Evolutionary conservation across 257 asterid genomes (phyloP).

Genomic region (Jasminum sambac): DNA sequence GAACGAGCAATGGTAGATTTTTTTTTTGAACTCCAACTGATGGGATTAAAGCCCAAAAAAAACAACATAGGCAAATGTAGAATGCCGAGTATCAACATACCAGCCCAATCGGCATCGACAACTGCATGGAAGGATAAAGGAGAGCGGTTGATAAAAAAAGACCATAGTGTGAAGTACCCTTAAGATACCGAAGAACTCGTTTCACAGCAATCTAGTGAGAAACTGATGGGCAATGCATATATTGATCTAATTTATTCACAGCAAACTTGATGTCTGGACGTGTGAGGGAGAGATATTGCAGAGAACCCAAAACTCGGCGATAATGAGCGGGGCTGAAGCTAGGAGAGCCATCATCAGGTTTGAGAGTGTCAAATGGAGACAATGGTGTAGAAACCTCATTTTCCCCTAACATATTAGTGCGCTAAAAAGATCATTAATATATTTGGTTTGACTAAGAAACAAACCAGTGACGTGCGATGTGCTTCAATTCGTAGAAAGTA

Average conservation of each 20-base stretch:
- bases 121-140: not conserved
- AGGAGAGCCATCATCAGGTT: not conserved
- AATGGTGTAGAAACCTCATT: not conserved
- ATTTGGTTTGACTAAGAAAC: not conserved
- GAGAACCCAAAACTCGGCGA: not conserved
- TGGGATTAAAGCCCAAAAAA: too few relatives aligned
- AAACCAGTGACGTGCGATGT: not conserved
- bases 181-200: too few relatives aligned
- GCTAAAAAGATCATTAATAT: not conserved
- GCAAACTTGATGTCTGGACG: too few relatives aligned
- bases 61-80: too few relatives aligned
- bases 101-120: not conserved
- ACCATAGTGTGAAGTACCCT: too few relatives aligned
- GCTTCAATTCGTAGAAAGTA: conserved; percentile 13
- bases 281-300: too few relatives aligned
- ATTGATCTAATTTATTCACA: too few relatives aligned
- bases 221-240: too few relatives aligned
- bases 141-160: not conserved
- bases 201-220: too few relatives aligned
- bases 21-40: too few relatives aligned
- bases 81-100: too few relatives aligned
- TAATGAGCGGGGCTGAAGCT: not conserved
- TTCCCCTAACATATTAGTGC: not conserved
- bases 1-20: too few relatives aligned
- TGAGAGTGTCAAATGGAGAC: not conserved